These are phyloP conservation scores for Cardamine occulta DNA, from an alignment of 345 rosid genomes.

Conservation along the genomic window DNA sequence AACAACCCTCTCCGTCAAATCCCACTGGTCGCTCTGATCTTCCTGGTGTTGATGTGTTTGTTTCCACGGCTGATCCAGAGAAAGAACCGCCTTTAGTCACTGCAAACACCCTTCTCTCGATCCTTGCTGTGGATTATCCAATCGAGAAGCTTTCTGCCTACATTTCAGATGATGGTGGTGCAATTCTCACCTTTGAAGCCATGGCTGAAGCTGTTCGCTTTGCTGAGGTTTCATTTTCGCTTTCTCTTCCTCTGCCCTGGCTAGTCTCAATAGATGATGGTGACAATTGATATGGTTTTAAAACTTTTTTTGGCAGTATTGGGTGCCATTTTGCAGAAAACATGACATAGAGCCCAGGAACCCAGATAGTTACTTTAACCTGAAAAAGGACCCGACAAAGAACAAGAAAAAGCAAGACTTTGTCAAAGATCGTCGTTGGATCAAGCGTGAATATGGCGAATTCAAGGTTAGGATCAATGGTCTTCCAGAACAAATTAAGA, in stretches of 20 bases:
- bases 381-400: slow-evolving; percentile 77
- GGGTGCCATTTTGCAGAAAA: slow-evolving; percentile 97
- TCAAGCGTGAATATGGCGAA: slow-evolving; percentile 95
- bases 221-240: slow-evolving; percentile 54
- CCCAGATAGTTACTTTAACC: slow-evolving; percentile 84
- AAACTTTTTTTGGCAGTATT: slow-evolving; percentile 46
- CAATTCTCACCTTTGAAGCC: slow-evolving; percentile 90
- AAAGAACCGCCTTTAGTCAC: slow-evolving; percentile 96
- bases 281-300: slow-evolving; percentile 7
- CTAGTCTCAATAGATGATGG: neutral
- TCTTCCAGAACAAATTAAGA: slow-evolving; percentile 76
- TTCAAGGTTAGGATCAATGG: slow-evolving; percentile 94
- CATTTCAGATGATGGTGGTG: slow-evolving; percentile 92
- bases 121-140: slow-evolving; percentile 80
- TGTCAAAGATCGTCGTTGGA: slow-evolving; percentile 93
- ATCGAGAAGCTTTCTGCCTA: slow-evolving; percentile 75
- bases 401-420: slow-evolving; percentile 84
- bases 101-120: slow-evolving; percentile 78
- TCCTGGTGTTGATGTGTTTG: slow-evolving; percentile 80
- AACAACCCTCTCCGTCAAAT: slow-evolving; percentile 68
- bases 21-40: slow-evolving; percentile 90
- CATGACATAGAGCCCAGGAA: slow-evolving; percentile 90
- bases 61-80: slow-evolving; percentile 90
- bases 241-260: neutral
- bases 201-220: slow-evolving; percentile 94